A percentile compares a stretch with the other conserved stretches of the same genome.
These are phyloP conservation scores for Vigna angularis DNA, from an alignment of 306 rosid species.

Conservation along the genomic window DNA sequence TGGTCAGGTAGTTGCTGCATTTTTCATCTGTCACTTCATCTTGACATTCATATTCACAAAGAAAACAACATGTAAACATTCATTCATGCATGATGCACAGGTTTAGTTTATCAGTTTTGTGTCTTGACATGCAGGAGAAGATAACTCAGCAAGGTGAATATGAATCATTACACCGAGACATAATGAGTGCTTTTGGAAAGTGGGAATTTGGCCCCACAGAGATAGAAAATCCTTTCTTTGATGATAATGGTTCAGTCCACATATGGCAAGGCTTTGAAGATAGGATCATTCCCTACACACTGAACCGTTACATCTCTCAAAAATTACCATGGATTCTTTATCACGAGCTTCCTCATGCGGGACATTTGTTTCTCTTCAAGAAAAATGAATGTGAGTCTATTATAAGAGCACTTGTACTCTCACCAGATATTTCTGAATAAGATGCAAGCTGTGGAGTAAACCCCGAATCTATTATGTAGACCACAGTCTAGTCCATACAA, in stretches of 20 bases:
- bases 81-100: no score
- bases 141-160: slow-evolving; percentile 68
- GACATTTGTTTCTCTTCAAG: slow-evolving; percentile 58
- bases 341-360: slow-evolving; percentile 71
- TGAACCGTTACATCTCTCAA: slow-evolving; percentile 62
- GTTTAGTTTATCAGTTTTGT: background rate
- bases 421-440: slow-evolving; percentile 30
- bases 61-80: no score
- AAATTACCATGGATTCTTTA: slow-evolving; percentile 80
- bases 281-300: slow-evolving; percentile 54
- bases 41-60: background rate
- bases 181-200: slow-evolving; percentile 54
- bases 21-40: background rate
- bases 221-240: slow-evolving; percentile 57
- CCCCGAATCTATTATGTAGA: background rate
- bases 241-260: slow-evolving; percentile 61
- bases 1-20: slow-evolving; percentile 61
- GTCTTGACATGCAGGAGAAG: slow-evolving; percentile 55
- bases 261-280: slow-evolving; percentile 82
- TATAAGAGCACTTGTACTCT: slow-evolving; percentile 59
- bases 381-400: slow-evolving; percentile 56
- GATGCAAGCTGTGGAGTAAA: background rate
- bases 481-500: no score
- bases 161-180: slow-evolving; percentile 69
- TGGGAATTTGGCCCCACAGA: slow-evolving; percentile 77